Base-by-base conservation (phyloP, 495 filamentous ascomycete species). In the Aspergillus heteromorphus region DNA sequence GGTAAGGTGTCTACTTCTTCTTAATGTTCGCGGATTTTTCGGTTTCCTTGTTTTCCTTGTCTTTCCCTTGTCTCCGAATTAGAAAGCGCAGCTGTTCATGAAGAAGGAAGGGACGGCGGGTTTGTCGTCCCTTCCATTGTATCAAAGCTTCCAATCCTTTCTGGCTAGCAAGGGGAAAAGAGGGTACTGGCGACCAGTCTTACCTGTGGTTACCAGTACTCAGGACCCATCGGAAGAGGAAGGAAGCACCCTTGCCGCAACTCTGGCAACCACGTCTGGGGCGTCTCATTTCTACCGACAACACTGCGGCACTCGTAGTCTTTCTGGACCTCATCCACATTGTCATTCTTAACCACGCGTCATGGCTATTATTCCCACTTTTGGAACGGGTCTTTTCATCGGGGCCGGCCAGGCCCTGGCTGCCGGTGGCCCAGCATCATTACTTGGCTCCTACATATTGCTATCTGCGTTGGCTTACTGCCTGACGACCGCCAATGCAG, bases 401-500 rank as follows among this genome's bases (percentile, higher is more conserved):
- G 69, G 69, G 34, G 62, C 67, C 45, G 70, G 72, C 47, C 69
- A 73, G 51, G 70, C 70, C 8, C 60, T 75, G 48, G 70, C 72
- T 21, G 61, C 64, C 20, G 72, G 72, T 34, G 72, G 72, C 13
- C 72, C 72, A n/a, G 66, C 59, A 36, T 71, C 72, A n/a, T 56
- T 75, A 23, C 61, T 75, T 29, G 25, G 65, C 29, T 69, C 72
- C 23, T 75, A 73, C 42, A 36, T 65, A 63, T 65, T 71, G 31
- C 34, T 86, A 61, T 83, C 83, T 2, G 49, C 79, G 16, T 57
- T 87, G 36, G 79, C 84, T 40, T 87, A 79, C 59, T 67, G 80
- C 45, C 76, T 88, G 55, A 81, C 85, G 65, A 79, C 74, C 23
- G 78, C 75, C 29, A 67, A 83, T 23, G 83, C 82, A 2, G 85